Evolutionary conservation across 257 asterid species (phyloP).

Genomic region (Fraxinus pennsylvanica): DNA sequence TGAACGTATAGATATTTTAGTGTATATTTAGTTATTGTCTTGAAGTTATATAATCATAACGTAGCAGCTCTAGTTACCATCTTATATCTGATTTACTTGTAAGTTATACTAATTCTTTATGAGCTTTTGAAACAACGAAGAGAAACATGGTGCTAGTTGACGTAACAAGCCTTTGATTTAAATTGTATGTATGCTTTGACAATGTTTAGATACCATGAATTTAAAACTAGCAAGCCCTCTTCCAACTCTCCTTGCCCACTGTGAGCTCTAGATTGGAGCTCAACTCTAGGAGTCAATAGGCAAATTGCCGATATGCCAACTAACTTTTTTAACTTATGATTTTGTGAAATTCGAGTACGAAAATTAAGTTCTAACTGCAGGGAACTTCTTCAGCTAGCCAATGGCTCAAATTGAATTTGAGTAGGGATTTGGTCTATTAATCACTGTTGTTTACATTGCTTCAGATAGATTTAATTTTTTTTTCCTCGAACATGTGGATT

Average conservation of each 20-base stretch:
- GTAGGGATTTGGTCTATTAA: slow-evolving; percentile 7
- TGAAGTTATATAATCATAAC: background rate
- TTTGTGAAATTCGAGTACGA: background rate
- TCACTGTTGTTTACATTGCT: slow-evolving; percentile 3
- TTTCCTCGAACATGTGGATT: background rate
- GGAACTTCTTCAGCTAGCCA: slow-evolving; percentile 17
- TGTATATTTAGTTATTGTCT: background rate
- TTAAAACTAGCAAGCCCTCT: background rate
- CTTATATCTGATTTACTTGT: background rate
- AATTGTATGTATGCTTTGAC: background rate
- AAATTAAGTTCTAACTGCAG: background rate
- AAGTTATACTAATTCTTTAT: background rate
- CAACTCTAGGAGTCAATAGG: background rate
- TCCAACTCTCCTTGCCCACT: background rate
- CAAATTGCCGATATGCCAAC: background rate
- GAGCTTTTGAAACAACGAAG: background rate
- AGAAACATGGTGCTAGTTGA: background rate
- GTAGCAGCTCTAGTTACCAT: background rate
- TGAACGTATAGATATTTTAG: background rate
- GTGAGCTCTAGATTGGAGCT: background rate
- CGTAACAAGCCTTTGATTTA: background rate
- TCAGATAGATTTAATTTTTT: slow-evolving; percentile 5
- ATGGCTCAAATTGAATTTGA: slow-evolving; percentile 20
- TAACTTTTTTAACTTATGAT: background rate
- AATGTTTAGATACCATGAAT: background rate